Evolutionary conservation across 768 basidiomycete genomes (phyloP), one percentile per base, ranked within the genome.

Genomic region (Ephemerocybe angulata): DNA sequence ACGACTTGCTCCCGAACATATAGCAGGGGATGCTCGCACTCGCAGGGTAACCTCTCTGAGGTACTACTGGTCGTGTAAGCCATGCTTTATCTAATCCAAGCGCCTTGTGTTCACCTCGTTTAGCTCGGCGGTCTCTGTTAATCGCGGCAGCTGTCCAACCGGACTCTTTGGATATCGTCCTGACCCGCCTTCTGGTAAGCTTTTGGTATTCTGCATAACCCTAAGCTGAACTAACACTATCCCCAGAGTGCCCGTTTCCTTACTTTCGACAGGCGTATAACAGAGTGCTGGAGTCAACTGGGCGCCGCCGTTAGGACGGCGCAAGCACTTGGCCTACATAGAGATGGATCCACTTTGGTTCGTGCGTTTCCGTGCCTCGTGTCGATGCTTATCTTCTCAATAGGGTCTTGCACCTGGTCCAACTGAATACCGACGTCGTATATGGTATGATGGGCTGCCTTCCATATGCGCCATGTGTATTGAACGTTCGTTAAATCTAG

Each of bases 11-110:
- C 93, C 94, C 3, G 92, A 93, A 62, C 77, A 82, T 54, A 83
- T 96, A 61, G 88, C 79, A 29, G 93, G 92, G 1, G 90, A 93
- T 68, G 82, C 87, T 54, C 81, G 85, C 43, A 83, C 76, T 41
- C 77, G 89, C 51, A 79, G 89, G 64, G 75, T 93, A 25, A 92
- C 88, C 7, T 93, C 92, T 33, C 72, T 93, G 49, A 82, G 93
- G 57, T 96, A 93, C 74, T 96, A 97, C 65, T 98, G 94, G 94
- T 91, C 88, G 52, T 95, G 93, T 95, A 65, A 71, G 93, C 80
- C 40, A 12, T 49, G 35, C 17, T 24, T 33, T n/a, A 42, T 43
- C 46, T 17, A 28, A 35, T 19, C 24, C 28, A 8, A 42, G 51
- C 43, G 55, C 38, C 41, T 33, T 35, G 47, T 62, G 28, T 58